Evolutionary conservation across 495 filamentous ascomycete species (phyloP), one percentile per base, ranked within the genome.

Genomic region (Pseudoneurospora amorphoporcata): DNA sequence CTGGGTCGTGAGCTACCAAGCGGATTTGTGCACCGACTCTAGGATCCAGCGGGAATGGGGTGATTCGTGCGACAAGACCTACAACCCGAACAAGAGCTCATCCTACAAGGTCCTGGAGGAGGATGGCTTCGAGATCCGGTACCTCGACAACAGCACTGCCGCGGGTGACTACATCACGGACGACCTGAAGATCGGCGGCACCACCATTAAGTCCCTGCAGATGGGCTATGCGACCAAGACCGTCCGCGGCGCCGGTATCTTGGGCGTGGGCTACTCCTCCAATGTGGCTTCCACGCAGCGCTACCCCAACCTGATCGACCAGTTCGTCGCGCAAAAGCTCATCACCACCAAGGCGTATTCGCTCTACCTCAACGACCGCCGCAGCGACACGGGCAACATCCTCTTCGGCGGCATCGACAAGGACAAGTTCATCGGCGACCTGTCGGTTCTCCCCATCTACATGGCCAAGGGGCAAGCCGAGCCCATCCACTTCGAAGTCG

Each of bases 341-440:
- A 95, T 97, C 78, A 87, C 88, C 68, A 89, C 88, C n/a, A 91
- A 89, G 75, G 94, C 94, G 37, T 99, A 95, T 80, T 94, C 92
- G 72, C 83, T 97, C 10, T 97, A 93, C 86, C 85, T 97, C 37
- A 85, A 88, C 78, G 85, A 87, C 75, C 77, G 84, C 8, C 82
- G 89, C 38, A 85, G 91, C 65, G 87, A 86, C 65, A 88, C 90
- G 1, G 95, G 95, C 19, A 88, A 88, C 39, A 91, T 99, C 71
- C 85, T 99, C 39, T 98, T 99, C 76, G 95, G 95, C 53, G 96
- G 95, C 39, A 87, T 98, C 39, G 92, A 99, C 78, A 92, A 89
- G 0, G 87, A 87, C 71, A 98, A 97, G 80, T 99, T 91, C 81
- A 86, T 87, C 47, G 95, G 94, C 42, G 75, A 83, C 16, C 88